phyloP scores from a whole-genome alignment of 2,329 filamentous ascomycete species.

The Colletotrichum sp. region DNA sequence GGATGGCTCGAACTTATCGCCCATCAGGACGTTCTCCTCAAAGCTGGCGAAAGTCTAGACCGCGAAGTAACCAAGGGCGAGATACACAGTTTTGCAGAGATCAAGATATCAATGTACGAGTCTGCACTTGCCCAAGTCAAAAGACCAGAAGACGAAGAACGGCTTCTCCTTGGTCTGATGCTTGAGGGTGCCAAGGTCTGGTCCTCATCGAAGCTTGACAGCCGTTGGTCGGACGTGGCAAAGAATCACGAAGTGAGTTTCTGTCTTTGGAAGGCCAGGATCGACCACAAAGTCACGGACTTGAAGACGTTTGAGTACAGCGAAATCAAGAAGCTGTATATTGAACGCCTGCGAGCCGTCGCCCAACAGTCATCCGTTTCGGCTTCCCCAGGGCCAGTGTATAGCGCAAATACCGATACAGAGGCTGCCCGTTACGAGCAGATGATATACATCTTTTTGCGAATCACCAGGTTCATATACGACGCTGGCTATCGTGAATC shows the following conservation, averaged over 20 bases:
- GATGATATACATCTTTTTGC: slow-evolving; percentile 74
- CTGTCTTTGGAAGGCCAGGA: slow-evolving; percentile 73
- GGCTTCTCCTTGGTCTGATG: slow-evolving; percentile 73
- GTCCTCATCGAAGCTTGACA: slow-evolving; percentile 41
- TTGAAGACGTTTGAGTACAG: slow-evolving; percentile 73
- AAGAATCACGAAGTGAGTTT: slow-evolving; percentile 61
- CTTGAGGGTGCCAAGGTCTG: slow-evolving; percentile 77
- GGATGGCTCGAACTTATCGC: slow-evolving; percentile 81
- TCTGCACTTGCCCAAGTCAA: slow-evolving; percentile 70
- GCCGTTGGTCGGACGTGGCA: slow-evolving; percentile 42
- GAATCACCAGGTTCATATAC: slow-evolving; percentile 74
- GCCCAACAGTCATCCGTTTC: slow-evolving; percentile 4
- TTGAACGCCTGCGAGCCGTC: slow-evolving; percentile 49
- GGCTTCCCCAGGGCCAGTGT: neutral
- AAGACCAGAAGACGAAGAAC: slow-evolving; percentile 54
- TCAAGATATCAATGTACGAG: slow-evolving; percentile 81
- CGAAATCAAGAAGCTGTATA: slow-evolving; percentile 62
- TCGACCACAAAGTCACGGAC: slow-evolving; percentile 75
- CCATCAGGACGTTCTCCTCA: slow-evolving; percentile 75
- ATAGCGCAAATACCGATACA: neutral
- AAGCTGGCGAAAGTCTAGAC: slow-evolving; percentile 48
- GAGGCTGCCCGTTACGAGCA: slow-evolving; percentile 37
- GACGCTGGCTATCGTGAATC: slow-evolving; percentile 82
- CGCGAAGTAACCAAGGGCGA: slow-evolving; percentile 63
- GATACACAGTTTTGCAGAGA: slow-evolving; percentile 72